Evolutionary conservation across 768 basidiomycete species (phyloP), one percentile per base, ranked within the genome.

Genomic region (Phylloporus sp.): DNA sequence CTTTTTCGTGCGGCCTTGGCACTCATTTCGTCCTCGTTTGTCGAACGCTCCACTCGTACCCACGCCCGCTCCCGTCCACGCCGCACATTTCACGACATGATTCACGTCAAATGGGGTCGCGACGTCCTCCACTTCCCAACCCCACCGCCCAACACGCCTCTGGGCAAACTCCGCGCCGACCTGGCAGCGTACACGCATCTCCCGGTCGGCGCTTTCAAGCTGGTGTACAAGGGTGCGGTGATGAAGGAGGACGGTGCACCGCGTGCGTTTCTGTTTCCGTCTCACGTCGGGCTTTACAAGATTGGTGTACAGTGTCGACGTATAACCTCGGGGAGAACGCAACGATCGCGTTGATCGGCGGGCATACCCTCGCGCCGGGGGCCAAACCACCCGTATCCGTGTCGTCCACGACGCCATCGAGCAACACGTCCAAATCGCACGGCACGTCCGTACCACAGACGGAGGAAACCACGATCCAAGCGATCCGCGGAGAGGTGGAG

Each of bases 191-290:
- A 84, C 58, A 93, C 89, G 3, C 82, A 82, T 44, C 75, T 97
- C 11, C 79, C 84, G 0, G 64, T 68, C 23, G 59, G 76, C 53
- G 77, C 78, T 23, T 90, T 96, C 76, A 90, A 92, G 64, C 77
- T 98, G 59, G 81, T 98, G 53, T 84, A 87, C 69, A 80, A 86
- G 37, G 95, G 95, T 31, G 92, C 90, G 2, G 79, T 96, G 65
- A 86, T 97, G 78, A 86, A 84, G 55, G 90, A 95, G 62, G 83
- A 92, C 62, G 62, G 69, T 48, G 77, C 80, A 8, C 77, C 83
- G 37, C 69, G 83, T 86, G 52, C 54, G 70, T 77, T 57, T 20
- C 41, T 20, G 10, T n/a, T 46, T 13, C 18, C 27, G 20, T 34
- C 42, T 32, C 29, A 32, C 18, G 22, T 17, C 22, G 21, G 9